These are phyloP conservation scores for Hymenoscyphus infarciens DNA, from an alignment of 2,329 filamentous ascomycete genomes.

Conservation along the genomic window DNA sequence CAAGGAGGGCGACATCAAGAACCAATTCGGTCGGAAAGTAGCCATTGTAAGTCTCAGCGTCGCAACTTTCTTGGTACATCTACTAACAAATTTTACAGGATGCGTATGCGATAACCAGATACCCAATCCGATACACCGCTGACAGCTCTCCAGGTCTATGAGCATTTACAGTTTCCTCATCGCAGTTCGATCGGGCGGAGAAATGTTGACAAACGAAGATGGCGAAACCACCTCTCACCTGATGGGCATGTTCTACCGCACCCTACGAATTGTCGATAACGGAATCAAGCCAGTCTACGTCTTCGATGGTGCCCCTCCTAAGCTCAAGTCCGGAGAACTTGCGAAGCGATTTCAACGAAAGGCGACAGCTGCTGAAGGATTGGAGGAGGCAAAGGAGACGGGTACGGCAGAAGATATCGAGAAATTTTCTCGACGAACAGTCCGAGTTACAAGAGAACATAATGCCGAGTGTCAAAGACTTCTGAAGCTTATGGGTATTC, in stretches of 20 bases:
- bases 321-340: slow-evolving; percentile 94
- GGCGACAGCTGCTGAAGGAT: slow-evolving; percentile 80
- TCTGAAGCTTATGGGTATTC: slow-evolving; percentile 92
- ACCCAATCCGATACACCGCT: slow-evolving; percentile 10
- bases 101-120: slow-evolving; percentile 44
- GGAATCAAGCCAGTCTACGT: slow-evolving; percentile 98
- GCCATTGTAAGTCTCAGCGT: slow-evolving; percentile 69
- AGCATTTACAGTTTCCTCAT: slow-evolving; percentile 99
- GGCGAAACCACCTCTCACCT: slow-evolving; percentile 97
- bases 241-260: slow-evolving; percentile 99
- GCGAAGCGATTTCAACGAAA: slow-evolving; percentile 96
- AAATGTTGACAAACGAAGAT: slow-evolving; percentile 91
- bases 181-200: slow-evolving; percentile 91
- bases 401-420: slow-evolving; percentile 97
- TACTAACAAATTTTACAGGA: slow-evolving; percentile 43
- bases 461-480: slow-evolving; percentile 91
- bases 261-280: slow-evolving; percentile 95
- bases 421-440: slow-evolving; percentile 91
- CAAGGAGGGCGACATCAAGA: slow-evolving; percentile 97
- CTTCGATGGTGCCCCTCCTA: slow-evolving; percentile 94
- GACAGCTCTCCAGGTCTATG: slow-evolving; percentile 68
- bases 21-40: slow-evolving; percentile 97
- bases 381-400: slow-evolving; percentile 95
- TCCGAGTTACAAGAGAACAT: slow-evolving; percentile 93
- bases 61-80: slow-evolving; percentile 9